phyloP scores from a whole-genome alignment of 73 alveolate species.

The Tetrahymena malaccensis region DNA sequence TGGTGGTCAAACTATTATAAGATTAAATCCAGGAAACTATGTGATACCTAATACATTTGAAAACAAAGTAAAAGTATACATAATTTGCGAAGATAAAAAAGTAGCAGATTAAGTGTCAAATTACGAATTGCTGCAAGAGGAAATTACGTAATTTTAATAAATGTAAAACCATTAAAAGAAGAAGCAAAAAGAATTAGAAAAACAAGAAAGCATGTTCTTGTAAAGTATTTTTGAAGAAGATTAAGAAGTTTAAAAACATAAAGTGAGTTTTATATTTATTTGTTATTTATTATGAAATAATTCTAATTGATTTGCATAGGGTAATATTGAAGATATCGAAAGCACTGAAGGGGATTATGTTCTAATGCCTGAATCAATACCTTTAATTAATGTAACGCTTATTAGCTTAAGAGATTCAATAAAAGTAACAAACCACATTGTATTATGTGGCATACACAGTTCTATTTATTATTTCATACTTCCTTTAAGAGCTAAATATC shows the following conservation, averaged over 20 bases:
- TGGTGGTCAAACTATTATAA: conserved; percentile 65
- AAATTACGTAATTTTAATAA: conserved; percentile 14
- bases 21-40: conserved; percentile 87
- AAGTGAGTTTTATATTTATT: not conserved
- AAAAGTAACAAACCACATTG: conserved; percentile 76
- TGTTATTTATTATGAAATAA: not conserved
- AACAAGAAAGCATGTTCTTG: not conserved
- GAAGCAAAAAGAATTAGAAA: conserved; percentile 15
- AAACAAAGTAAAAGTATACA: conserved; percentile 74
- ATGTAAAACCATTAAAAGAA: not conserved
- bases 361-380: conserved; percentile 48
- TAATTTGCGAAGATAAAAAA: conserved; percentile 86
- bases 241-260: not conserved
- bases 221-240: not conserved
- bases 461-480: conserved; percentile 81
- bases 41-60: conserved; percentile 60
- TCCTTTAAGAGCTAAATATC: conserved; percentile 87
- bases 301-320: conserved; percentile 40
- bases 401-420: conserved; percentile 59
- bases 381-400: conserved; percentile 47
- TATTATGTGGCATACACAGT: conserved; percentile 94
- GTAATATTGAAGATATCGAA: conserved; percentile 52
- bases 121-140: conserved; percentile 55
- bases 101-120: conserved; percentile 83
- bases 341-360: conserved; percentile 67